Conservation (phyloP, 2,329 filamentous ascomycete genomes). For the Reticulascus tulasneorum region DNA sequence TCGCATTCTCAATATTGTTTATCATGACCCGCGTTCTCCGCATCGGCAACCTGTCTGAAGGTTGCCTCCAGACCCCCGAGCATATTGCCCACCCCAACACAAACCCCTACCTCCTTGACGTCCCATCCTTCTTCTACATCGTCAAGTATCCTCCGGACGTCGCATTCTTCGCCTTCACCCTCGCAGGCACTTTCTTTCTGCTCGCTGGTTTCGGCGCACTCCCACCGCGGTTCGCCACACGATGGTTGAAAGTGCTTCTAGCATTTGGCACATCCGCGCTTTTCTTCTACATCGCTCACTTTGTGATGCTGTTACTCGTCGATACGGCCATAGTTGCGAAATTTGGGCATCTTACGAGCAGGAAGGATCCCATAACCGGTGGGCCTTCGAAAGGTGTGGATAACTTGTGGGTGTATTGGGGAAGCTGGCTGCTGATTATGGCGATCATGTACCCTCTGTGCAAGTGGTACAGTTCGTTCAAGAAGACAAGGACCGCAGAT, state of each 20-base stretch:
- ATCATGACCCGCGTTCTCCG: conserved; percentile 35
- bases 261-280: conserved; percentile 41
- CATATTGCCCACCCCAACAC: conserved; percentile 22
- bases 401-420: conserved; percentile 32
- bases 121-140: conserved; percentile 40
- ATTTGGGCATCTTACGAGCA: conserved; percentile 31
- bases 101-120: conserved; percentile 39
- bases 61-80: conserved; percentile 35
- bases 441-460: conserved; percentile 37
- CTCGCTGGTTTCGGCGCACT: conserved; percentile 32
- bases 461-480: conserved; percentile 37
- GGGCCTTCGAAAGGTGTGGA: conserved; percentile 27
- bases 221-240: conserved; percentile 23
- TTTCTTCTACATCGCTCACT: conserved; percentile 41
- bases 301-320: conserved; percentile 27
- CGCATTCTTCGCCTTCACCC: conserved; percentile 38
- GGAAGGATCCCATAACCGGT: conserved; percentile 21
- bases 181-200: conserved; percentile 34
- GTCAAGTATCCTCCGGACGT: conserved; percentile 44
- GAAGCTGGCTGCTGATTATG: conserved; percentile 29
- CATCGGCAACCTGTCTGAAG: conserved; percentile 40
- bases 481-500: conserved; percentile 34
- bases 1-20: conserved; percentile 32
- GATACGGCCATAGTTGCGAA: conserved; percentile 19
- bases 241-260: conserved; percentile 30